phyloP scores from a whole-genome alignment of 495 filamentous ascomycete species.

The Oleoguttula mirabilis region DNA sequence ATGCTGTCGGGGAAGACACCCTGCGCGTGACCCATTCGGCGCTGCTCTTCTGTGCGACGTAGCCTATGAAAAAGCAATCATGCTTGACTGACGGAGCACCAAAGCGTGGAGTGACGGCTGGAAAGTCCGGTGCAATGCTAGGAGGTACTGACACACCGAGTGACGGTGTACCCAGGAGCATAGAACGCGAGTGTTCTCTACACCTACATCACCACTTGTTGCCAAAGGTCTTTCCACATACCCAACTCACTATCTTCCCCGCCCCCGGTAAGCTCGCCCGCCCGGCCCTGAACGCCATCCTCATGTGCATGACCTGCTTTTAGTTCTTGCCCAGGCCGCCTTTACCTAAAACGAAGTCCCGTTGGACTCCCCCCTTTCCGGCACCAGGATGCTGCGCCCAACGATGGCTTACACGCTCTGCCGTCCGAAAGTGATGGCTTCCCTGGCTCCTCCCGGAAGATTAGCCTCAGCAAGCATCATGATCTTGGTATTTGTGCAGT shows the following conservation, averaged over 20 bases:
- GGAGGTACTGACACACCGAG: too few relatives aligned
- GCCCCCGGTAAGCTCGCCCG: slow-evolving; percentile 37
- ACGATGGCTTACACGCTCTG: slow-evolving; percentile 44
- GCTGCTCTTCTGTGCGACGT: too few relatives aligned
- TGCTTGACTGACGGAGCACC: too few relatives aligned
- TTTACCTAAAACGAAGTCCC: slow-evolving; percentile 41
- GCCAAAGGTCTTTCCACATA: slow-evolving; percentile 35
- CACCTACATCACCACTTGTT: slow-evolving; percentile 44
- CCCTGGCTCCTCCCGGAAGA: slow-evolving; percentile 42
- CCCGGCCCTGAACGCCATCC: slow-evolving; percentile 38
- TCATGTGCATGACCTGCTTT: slow-evolving; percentile 38
- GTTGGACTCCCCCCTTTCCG: slow-evolving; percentile 38
- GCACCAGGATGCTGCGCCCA: slow-evolving; percentile 41
- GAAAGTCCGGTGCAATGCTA: too few relatives aligned
- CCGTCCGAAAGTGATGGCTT: slow-evolving; percentile 47
- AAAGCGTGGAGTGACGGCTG: too few relatives aligned
- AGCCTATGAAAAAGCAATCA: too few relatives aligned
- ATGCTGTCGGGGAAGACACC: too few relatives aligned
- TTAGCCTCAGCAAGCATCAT: slow-evolving; percentile 45
- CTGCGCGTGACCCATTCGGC: too few relatives aligned
- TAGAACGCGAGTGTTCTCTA: too few relatives aligned
- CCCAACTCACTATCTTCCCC: slow-evolving; percentile 31
- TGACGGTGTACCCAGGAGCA: too few relatives aligned
- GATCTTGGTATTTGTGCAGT: slow-evolving; percentile 38
- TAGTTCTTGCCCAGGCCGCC: slow-evolving; percentile 44